Conservation (phyloP, 176 grass and related monocot species). For the Pontederia paniculata region DNA sequence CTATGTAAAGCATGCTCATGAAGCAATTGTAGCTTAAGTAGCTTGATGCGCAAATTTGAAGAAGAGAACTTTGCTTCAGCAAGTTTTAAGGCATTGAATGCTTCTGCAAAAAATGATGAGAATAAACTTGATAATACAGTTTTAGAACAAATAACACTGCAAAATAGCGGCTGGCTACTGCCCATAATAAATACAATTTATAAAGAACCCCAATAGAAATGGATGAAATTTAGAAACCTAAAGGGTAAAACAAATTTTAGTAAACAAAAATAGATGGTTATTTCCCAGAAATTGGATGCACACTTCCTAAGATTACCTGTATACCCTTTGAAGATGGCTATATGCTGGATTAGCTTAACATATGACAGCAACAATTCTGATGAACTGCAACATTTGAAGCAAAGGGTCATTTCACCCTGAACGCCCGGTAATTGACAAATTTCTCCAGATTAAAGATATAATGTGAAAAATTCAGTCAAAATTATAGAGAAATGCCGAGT, state of each 20-base stretch:
- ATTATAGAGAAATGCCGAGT: background rate
- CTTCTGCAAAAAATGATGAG: slow-evolving; percentile 29
- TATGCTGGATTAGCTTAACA: slow-evolving; percentile 78
- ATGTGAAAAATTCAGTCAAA: slow-evolving; percentile 8
- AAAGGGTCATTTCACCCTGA: slow-evolving; percentile 19
- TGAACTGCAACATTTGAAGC: slow-evolving; percentile 42
- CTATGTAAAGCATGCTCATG: slow-evolving; percentile 83
- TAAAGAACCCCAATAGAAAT: background rate
- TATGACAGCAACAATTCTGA: slow-evolving; percentile 68
- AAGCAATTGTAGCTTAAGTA: slow-evolving; percentile 82
- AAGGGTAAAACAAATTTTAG: no score
- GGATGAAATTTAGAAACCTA: no score
- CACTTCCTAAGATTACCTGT: slow-evolving; percentile 27
- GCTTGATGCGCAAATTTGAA: slow-evolving; percentile 54
- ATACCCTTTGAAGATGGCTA: slow-evolving; percentile 78
- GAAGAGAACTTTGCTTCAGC: slow-evolving; percentile 71
- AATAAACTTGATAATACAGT: background rate
- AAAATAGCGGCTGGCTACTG: background rate
- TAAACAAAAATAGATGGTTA: background rate
- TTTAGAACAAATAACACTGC: background rate
- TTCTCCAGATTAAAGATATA: slow-evolving; percentile 1
- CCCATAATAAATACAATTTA: background rate
- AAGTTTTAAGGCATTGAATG: slow-evolving; percentile 71
- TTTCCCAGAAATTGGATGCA: background rate
- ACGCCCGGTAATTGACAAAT: slow-evolving; percentile 10